Base-by-base conservation (phyloP, 2,329 filamentous ascomycete genomes). In the Emmonsiellopsis sp. region DNA sequence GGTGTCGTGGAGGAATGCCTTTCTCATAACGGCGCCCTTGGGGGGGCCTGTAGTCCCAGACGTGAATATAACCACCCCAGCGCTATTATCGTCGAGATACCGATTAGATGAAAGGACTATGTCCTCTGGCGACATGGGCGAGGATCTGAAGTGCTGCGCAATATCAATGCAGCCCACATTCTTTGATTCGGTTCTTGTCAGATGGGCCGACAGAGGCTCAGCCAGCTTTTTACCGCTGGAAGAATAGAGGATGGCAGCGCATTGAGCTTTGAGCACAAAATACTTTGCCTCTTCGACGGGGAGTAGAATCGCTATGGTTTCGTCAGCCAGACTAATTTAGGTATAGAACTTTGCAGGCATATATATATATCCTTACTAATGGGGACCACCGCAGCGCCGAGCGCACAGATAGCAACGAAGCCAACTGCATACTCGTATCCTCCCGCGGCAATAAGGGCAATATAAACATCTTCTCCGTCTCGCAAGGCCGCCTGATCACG, bases 341-440 rank as follows among this genome's bases (percentile, higher is more conserved):
- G 13, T 42, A 10, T 6, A 33, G 17, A 17, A 17, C 17, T 17
- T 17, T 5, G 34, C 14, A 48, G 21, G 27, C 4, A 21, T 14
- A 37, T 21, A 33, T 40, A 21, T 7, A 14, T 8, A 34, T 34
- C 49, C 54, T 54, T 44, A 60, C 58, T 45, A 31, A 77, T 69
- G 3, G 74, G 75, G 6, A 77, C 75, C 1, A 71, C 69, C 11
- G 73, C 74, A 3, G 71, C 75, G 14, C 74, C 74, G 2, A 75
- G 56, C 7, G 75, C 74, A 36, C 75, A 63, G n/a, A 75, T 66
- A 4, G 74, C 70, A 32, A 77, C 64, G 56, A 76, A 72, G 4
- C 70, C 74, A n/a, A 77, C 72, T 3, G 71, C 66, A 57, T 72
- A 77, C 53, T 76, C 74, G 58, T 77, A 77, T 5, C 74, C 70